These are phyloP conservation scores for Tylopilus sp. DNA, from an alignment of 768 basidiomycete species.

Conservation along the genomic window DNA sequence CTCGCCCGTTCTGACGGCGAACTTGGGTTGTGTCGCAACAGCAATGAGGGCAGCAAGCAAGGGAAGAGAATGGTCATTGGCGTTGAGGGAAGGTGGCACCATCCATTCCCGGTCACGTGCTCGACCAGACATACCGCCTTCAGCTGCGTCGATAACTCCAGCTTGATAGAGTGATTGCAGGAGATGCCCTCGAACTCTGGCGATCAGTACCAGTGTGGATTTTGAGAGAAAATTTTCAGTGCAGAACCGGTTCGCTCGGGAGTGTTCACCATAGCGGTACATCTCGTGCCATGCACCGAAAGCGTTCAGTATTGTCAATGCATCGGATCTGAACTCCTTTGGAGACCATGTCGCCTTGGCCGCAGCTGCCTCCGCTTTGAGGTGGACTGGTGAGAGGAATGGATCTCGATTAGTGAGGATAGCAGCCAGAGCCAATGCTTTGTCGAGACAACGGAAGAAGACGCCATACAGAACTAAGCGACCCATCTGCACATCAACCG, in stretches of 20 bases:
- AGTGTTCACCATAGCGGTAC: conserved; percentile 63
- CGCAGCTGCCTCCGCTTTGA: conserved; percentile 65
- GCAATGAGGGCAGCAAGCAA: conserved; percentile 81
- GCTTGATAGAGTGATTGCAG: conserved; percentile 72
- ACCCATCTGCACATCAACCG: conserved; percentile 88
- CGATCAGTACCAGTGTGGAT: conserved; percentile 76
- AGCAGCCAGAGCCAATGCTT: conserved; percentile 86
- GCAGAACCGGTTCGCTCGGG: conserved; percentile 71
- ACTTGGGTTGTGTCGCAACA: conserved; percentile 86
- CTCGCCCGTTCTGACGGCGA: conserved; percentile 73
- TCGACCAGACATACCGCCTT: conserved; percentile 46
- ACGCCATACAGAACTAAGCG: conserved; percentile 85
- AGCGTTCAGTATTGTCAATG: conserved; percentile 72
- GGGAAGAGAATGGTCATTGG: conserved; percentile 70
- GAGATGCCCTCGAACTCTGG: conserved; percentile 76
- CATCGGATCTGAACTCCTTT: conserved; percentile 78
- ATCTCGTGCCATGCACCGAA: conserved; percentile 79
- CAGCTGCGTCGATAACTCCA: conserved; percentile 80
- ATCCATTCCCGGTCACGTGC: conserved; percentile 34
- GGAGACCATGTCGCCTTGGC: conserved; percentile 80
- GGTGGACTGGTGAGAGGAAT: conserved; percentile 78
- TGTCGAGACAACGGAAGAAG: conserved; percentile 90
- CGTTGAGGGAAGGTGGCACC: conserved; percentile 67
- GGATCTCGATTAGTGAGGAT: conserved; percentile 88
- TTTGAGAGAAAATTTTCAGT: conserved; percentile 85